These are phyloP conservation scores for Breynia disticha DNA, from an alignment of 441 rosid genomes.

Conservation along the genomic window DNA sequence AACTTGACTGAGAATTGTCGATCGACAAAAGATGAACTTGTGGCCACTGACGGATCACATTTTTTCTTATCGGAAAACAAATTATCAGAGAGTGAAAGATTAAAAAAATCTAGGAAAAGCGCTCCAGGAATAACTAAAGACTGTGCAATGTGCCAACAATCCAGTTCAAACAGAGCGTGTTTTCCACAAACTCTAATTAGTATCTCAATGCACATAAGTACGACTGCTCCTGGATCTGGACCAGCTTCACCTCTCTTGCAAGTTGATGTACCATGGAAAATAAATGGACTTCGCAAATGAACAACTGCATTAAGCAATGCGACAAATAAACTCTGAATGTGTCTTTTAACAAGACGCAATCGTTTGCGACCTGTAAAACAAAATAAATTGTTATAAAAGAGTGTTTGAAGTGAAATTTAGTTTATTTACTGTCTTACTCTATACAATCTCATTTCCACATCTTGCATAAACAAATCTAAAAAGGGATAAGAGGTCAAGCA, in stretches of 20 bases:
- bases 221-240: constrained; percentile 80
- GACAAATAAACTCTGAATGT: constrained; percentile 55
- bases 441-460: no score
- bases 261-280: constrained; percentile 32
- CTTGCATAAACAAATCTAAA: not conserved
- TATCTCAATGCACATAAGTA: constrained; percentile 86
- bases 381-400: not conserved
- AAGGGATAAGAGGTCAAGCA: not conserved
- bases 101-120: constrained; percentile 48
- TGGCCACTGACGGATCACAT: constrained; percentile 14
- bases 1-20: constrained; percentile 42
- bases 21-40: constrained; percentile 28
- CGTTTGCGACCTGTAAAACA: constrained; percentile 57
- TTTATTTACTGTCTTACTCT: no score
- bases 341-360: constrained; percentile 49
- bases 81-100: constrained; percentile 25
- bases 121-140: constrained; percentile 59
- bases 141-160: constrained; percentile 69
- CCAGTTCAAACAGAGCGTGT: constrained; percentile 55
- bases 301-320: constrained; percentile 60
- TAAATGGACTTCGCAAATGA: constrained; percentile 66
- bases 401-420: no score
- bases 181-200: constrained; percentile 73
- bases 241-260: constrained; percentile 20
- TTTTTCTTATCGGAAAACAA: constrained; percentile 22